Base-by-base conservation (phyloP, 768 basidiomycete species). In the Tylopilus intermedius region DNA sequence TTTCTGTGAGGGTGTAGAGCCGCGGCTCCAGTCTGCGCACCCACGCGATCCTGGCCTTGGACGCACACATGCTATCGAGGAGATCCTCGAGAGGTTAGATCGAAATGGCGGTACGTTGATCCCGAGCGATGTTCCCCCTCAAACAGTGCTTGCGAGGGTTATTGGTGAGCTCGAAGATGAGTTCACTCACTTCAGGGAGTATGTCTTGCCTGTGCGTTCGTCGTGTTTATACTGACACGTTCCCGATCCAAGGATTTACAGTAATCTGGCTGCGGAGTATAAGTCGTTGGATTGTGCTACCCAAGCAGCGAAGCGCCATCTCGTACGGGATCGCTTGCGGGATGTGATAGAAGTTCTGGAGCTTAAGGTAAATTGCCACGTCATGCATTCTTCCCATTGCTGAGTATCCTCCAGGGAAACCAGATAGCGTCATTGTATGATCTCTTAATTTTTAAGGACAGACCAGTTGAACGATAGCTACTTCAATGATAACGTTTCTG, bases 101-200 rank as follows among this genome's bases (percentile, higher is more conserved):
- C 53, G 38, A 18, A 63, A 67, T 38, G 65, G 64, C 0, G 62
- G 58, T 14, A 58, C 50, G 4, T 46, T 68, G 40, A 55, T 54
- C 45, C 43, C 57, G 27, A 39, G 76, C 74, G 45, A 60, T 26
- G 29, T 90, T 7, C 94, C 92, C 2, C 88, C 92, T 22, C 94
- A 97, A 69, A 94, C 93, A 1, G 82, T 95, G 11, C 78, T 96
- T 4, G 78, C 83, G 27, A 76, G 88, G 4, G 91, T 96, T 10
- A 72, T 97, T 29, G 68, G 86, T 54, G 92, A 95, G 69, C 75
- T 99, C 8, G 95, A 98, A 66, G 93, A 93, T 55, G 95, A 99
- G 65, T 98, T 97, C 63, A 82, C 81, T 33, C 91, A 93, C 71
- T 95, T 94, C 68, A 96, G 92, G 71, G 84, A 87, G 96, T 97